Conservation (phyloP, 2,329 filamentous ascomycete genomes). For the Alternaria sp. region DNA sequence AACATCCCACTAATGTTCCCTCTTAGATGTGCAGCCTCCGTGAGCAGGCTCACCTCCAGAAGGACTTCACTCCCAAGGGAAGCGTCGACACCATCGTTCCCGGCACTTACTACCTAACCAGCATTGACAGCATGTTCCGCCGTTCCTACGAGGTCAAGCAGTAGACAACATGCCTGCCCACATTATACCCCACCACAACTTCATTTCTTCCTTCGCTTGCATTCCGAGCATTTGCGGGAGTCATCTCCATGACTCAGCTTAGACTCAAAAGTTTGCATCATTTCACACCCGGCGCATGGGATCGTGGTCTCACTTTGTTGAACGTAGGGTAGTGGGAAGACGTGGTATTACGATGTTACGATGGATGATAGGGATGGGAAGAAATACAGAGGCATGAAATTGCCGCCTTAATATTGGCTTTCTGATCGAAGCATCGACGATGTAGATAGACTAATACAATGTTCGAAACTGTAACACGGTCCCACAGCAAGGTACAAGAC, state of each 20-base stretch:
- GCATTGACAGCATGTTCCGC: slow-evolving; percentile 62
- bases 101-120: slow-evolving; percentile 62
- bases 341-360: slow-evolving; percentile 25
- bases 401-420: slow-evolving; percentile 24
- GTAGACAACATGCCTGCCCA: slow-evolving; percentile 41
- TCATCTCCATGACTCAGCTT: slow-evolving; percentile 42
- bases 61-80: slow-evolving; percentile 58
- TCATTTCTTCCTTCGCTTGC: slow-evolving; percentile 40
- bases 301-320: slow-evolving; percentile 11
- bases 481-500: not conserved
- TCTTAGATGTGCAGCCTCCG: slow-evolving; percentile 61
- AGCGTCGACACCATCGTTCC: slow-evolving; percentile 56
- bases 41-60: slow-evolving; percentile 61
- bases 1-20: slow-evolving; percentile 36
- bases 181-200: slow-evolving; percentile 20
- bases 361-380: slow-evolving; percentile 24
- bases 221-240: slow-evolving; percentile 51
- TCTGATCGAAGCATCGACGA: slow-evolving; percentile 15
- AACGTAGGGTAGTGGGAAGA: slow-evolving; percentile 10
- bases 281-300: slow-evolving; percentile 32
- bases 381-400: slow-evolving; percentile 9
- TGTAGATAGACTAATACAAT: slow-evolving; percentile 30
- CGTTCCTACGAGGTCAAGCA: slow-evolving; percentile 60
- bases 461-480: slow-evolving; percentile 6
- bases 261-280: slow-evolving; percentile 37